A percentile compares a stretch with the other conserved stretches of the same genome.
Conservation (phyloP, 169 alveolate species). For the Plasmodium coatneyi region DNA sequence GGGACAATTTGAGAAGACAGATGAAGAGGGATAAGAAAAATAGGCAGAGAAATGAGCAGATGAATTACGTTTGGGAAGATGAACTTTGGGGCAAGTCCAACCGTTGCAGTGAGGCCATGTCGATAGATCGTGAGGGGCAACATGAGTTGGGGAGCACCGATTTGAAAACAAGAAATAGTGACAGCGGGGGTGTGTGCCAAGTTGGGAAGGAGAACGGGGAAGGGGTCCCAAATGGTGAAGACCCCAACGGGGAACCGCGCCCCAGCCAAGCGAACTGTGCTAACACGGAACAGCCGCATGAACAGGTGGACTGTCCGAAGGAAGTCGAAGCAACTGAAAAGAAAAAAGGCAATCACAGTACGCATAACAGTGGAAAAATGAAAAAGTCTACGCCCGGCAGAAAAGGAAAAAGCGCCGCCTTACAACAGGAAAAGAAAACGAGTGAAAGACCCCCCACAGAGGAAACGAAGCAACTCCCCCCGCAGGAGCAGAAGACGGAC, state of each 20-base stretch:
- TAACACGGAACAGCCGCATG: not conserved
- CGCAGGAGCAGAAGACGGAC: not conserved
- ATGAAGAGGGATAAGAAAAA: constrained; percentile 7
- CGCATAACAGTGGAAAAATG: not conserved
- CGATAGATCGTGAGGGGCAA: not conserved
- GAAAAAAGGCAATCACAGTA: not conserved
- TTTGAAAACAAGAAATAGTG: not conserved
- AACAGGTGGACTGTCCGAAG: not conserved
- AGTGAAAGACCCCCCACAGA: not conserved
- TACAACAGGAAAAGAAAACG: not conserved
- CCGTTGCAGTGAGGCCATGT: not conserved
- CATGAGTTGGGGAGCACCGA: not conserved
- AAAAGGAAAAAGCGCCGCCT: not conserved
- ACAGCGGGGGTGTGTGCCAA: not conserved
- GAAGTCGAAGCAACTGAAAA: not conserved
- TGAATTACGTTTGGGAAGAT: constrained; percentile 22
- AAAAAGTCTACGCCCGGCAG: not conserved
- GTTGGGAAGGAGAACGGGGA: not conserved
- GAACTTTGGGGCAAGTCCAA: not conserved
- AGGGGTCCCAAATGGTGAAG: not conserved
- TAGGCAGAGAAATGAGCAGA: constrained; percentile 13
- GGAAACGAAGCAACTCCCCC: not conserved
- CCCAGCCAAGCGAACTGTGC: not conserved
- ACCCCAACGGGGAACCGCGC: not conserved
- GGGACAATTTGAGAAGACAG: constrained; percentile 16